Evolutionary conservation across 2,329 filamentous ascomycete species (phyloP), one percentile per base, ranked within the genome.

Genomic region (Colletotrichum ledebouriae): DNA sequence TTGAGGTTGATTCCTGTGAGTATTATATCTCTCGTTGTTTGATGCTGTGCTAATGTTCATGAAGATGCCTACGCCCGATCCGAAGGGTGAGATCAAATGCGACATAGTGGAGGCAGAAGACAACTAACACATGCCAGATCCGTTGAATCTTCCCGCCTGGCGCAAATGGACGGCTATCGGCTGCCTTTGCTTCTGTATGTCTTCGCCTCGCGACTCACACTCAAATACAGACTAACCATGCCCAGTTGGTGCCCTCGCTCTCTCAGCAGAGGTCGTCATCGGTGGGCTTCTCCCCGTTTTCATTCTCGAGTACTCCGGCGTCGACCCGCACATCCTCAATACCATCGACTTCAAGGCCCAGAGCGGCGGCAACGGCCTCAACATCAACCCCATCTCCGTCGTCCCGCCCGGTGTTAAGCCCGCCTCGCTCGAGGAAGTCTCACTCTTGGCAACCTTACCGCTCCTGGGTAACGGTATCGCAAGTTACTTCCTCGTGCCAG

Each of bases 381-480:
- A 74, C 67, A 68, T 75, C 56, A 74, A 74, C 58, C 71, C 73
- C n/a, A 20, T 69, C 52, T 69, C 67, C 42, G 63, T 67, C 1
- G 57, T 69, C 4, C 70, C 72, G 6, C 52, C 63, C 33, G 66
- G 69, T 33, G 67, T 76, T 44, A 75, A 75, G 56, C 72, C 74
- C 6, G 76, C 75, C 12, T 73, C 77, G 3, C 70, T 78, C n/a
- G 70, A 69, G 33, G 67, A 73, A 41, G 72, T 78, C 12, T 64
- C 73, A 13, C 71, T 78, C 49, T 71, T 80, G 4, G 75, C 76
- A 2, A 78, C 78, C 0, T 70, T 78, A 6, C 78, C 78, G 12
- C 70, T 80, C 13, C 50, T 80, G 25, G 74, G 74, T 34, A 78
- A 78, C 56, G 78, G 78, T 20, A 72, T 75, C 9, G 75, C 78